Evolutionary conservation across 371 early-diverging fungal genomes (phyloP), one percentile per base, ranked within the genome.

Genomic region (Apophysomyces sp.): DNA sequence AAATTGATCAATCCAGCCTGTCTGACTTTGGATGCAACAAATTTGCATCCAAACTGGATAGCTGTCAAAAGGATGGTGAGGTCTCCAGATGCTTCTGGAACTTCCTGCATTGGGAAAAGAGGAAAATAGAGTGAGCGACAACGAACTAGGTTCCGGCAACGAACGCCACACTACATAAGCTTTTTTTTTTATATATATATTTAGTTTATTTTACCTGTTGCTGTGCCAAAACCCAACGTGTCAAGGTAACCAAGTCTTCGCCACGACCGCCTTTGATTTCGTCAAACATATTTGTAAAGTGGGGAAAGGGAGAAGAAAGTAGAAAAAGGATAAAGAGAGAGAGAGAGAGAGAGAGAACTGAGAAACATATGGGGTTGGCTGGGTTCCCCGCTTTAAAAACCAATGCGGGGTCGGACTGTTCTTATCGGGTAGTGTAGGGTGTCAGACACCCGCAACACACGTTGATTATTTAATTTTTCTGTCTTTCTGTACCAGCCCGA

Each of bases 21-120:
- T 68, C 96, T 89, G 64, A 98, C 98, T 58, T 93, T 93, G 65
- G 95, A 90, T 62, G 95, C 93, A 55, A 98, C 96, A 81, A 96
- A 98, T 78, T 98, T 98, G 86, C 98, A 97, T 37, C 97, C 96
- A 60, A 94, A 86, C 72, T 95, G 94, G 75, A 98, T 92, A 26
- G 97, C 85, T 57, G 87, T 84, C 65, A 98, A 85, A 16, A 98
- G 87, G 21, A 97, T 76, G 27, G 95, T 93, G 63, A 98, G 87
- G 80, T 98, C 98, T 69, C 98, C 98, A 11, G 92, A 92, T 32
- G 98, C 96, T 56, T 94, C 93, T 67, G 86, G 86, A 67, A 83
- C 83, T 54, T 49, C 27, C 28, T 58, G 41, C 6, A 13, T 40
- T 28, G 7, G 6, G 29, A 6, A 36, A 29, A 30, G 52, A 34